Conservation (phyloP, 2,329 filamentous ascomycete genomes). For the Sclerotinia spermophila region DNA sequence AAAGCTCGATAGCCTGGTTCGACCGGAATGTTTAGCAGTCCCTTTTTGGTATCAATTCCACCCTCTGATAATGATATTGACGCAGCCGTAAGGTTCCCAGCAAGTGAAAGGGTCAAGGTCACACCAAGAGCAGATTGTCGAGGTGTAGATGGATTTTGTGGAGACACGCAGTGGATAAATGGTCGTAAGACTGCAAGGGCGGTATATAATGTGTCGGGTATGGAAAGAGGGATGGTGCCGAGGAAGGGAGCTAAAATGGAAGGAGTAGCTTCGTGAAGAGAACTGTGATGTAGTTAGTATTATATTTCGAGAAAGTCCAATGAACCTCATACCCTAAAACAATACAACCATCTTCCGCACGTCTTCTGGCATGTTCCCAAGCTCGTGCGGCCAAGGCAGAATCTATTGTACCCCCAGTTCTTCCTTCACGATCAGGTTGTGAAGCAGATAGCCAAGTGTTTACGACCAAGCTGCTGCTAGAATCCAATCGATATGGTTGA, state of each 20-base stretch:
- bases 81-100: constrained; percentile 73
- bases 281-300: constrained; percentile 49
- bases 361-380: constrained; percentile 92
- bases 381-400: constrained; percentile 71
- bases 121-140: constrained; percentile 78
- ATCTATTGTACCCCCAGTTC: constrained; percentile 75
- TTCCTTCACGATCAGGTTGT: constrained; percentile 65
- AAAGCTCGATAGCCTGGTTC: constrained; percentile 86
- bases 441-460: constrained; percentile 91
- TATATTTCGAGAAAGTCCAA: background rate
- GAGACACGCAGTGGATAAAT: constrained; percentile 83
- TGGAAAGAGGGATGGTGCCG: constrained; percentile 71
- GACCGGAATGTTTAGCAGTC: constrained; percentile 74
- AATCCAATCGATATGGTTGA: constrained; percentile 81
- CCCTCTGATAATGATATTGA: constrained; percentile 77
- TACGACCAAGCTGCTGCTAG: constrained; percentile 85
- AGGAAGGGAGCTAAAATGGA: constrained; percentile 81
- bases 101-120: constrained; percentile 75
- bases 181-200: constrained; percentile 79
- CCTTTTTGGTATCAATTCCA: constrained; percentile 79
- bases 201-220: constrained; percentile 72
- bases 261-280: constrained; percentile 82
- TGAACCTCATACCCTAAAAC: constrained; percentile 67
- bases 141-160: constrained; percentile 80
- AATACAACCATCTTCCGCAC: constrained; percentile 94